These are phyloP conservation scores for Balansia obtecta DNA, from an alignment of 2,329 filamentous ascomycete species.

Conservation along the genomic window DNA sequence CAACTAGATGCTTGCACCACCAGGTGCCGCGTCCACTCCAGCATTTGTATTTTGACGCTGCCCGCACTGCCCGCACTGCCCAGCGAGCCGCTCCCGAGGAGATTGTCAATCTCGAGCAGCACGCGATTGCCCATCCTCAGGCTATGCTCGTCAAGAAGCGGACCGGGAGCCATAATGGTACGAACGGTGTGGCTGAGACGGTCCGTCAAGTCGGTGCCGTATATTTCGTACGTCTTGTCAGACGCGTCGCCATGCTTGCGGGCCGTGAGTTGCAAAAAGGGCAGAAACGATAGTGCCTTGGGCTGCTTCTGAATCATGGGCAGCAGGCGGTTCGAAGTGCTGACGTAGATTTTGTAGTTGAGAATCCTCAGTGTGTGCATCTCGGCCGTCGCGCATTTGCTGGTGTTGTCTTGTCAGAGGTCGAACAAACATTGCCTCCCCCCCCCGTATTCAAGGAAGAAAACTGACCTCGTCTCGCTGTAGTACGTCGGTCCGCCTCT, in stretches of 20 bases:
- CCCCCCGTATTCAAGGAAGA: too few species aligned
- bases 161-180: not conserved
- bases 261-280: not conserved
- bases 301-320: not conserved
- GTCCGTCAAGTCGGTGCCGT: not conserved
- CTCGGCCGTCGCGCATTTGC: not conserved
- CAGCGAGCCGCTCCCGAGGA: not conserved
- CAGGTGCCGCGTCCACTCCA: not conserved
- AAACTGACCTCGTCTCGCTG: not conserved
- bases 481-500: not conserved
- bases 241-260: not conserved
- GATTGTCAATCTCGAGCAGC: not conserved
- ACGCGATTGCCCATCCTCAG: not conserved
- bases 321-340: not conserved
- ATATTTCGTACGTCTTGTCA: not conserved
- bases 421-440: too few species aligned
- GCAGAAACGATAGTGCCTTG: not conserved
- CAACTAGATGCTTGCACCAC: not conserved
- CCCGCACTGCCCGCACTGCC: not conserved
- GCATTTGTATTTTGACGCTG: not conserved
- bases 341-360: not conserved
- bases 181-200: not conserved
- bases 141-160: not conserved
- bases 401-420: not conserved
- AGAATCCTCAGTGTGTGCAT: not conserved